A percentile compares a stretch with the other conserved stretches of the same genome.
Evolutionary conservation across 768 basidiomycete species (phyloP).

Genomic region (Russula vinacea): DNA sequence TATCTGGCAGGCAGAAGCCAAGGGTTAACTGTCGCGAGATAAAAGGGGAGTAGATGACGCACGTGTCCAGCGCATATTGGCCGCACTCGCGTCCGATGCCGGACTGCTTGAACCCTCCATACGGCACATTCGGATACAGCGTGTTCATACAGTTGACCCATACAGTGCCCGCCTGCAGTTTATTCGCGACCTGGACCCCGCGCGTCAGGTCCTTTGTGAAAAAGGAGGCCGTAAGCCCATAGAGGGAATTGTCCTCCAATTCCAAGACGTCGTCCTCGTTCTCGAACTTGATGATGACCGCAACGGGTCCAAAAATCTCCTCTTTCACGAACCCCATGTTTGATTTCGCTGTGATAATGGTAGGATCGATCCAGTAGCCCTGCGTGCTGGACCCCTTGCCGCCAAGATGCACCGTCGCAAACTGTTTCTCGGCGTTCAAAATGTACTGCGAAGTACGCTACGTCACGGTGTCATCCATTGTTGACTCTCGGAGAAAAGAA

Average conservation of each 20-base stretch:
- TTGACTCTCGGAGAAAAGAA: too few species aligned
- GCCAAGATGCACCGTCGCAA: conserved; percentile 54
- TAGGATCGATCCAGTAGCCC: conserved; percentile 63
- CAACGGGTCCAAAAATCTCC: conserved; percentile 66
- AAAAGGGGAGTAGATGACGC: neutral
- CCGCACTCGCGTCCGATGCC: conserved; percentile 70
- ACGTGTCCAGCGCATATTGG: conserved; percentile 58
- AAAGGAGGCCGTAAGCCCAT: conserved; percentile 84
- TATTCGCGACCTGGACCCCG: conserved; percentile 68
- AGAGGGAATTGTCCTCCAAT: conserved; percentile 78
- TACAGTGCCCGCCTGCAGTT: conserved; percentile 66
- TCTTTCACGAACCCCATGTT: conserved; percentile 57
- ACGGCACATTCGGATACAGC: conserved; percentile 43
- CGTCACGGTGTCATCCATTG: neutral
- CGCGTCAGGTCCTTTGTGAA: conserved; percentile 77
- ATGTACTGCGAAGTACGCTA: conserved; percentile 49
- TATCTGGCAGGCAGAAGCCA: neutral
- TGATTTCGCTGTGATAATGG: conserved; percentile 56
- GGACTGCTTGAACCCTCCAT: conserved; percentile 72
- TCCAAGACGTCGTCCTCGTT: conserved; percentile 57
- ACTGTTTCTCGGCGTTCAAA: conserved; percentile 52
- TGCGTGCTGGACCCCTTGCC: conserved; percentile 50
- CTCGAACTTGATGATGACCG: conserved; percentile 64
- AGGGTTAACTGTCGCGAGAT: too few species aligned
- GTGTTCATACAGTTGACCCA: too few species aligned